Evolutionary conservation across 495 filamentous ascomycete species (phyloP).

Genomic region (Tuber aestivum): DNA sequence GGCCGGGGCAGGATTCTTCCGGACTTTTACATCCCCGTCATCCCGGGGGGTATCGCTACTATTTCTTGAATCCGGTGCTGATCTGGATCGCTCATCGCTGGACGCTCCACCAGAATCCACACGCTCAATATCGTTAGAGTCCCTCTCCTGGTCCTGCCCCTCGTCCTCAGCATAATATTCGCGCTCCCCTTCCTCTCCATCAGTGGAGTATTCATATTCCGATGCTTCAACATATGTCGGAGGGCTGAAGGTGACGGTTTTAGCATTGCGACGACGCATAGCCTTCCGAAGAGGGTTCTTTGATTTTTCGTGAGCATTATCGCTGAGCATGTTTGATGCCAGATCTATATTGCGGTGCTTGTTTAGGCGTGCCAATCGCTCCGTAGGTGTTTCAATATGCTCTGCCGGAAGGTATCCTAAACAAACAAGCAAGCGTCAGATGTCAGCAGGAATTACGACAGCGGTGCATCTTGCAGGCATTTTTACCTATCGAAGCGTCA

Average conservation of each 20-base stretch:
- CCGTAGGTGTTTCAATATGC: conserved; percentile 97
- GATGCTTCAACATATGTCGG: conserved; percentile 88
- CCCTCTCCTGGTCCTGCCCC: conserved; percentile 45
- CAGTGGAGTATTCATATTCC: conserved; percentile 79
- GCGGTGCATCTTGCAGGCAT: neutral
- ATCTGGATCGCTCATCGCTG: conserved; percentile 28
- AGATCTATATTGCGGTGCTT: conserved; percentile 99
- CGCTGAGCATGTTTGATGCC: conserved; percentile 87
- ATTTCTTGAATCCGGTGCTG: conserved; percentile 29
- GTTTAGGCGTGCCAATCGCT: conserved; percentile 86
- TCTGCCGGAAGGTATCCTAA: conserved; percentile 92
- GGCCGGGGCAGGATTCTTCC: conserved; percentile 41
- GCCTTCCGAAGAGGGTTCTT: conserved; percentile 86
- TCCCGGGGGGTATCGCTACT: conserved; percentile 11
- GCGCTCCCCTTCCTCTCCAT: conserved; percentile 69
- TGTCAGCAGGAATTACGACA: conserved; percentile 1
- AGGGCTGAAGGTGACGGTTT: conserved; percentile 79
- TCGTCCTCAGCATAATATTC: conserved; percentile 48
- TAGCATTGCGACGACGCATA: conserved; percentile 78
- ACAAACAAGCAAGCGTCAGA: conserved; percentile 11
- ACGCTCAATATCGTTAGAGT: conserved; percentile 42
- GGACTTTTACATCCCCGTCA: conserved; percentile 40
- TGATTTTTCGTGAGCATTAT: conserved; percentile 72
- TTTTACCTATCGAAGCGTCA: conserved; percentile 86
- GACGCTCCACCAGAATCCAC: conserved; percentile 40